Evolutionary conservation across 2,329 filamentous ascomycete genomes (phyloP).

Genomic region (Trichoderma koningii): DNA sequence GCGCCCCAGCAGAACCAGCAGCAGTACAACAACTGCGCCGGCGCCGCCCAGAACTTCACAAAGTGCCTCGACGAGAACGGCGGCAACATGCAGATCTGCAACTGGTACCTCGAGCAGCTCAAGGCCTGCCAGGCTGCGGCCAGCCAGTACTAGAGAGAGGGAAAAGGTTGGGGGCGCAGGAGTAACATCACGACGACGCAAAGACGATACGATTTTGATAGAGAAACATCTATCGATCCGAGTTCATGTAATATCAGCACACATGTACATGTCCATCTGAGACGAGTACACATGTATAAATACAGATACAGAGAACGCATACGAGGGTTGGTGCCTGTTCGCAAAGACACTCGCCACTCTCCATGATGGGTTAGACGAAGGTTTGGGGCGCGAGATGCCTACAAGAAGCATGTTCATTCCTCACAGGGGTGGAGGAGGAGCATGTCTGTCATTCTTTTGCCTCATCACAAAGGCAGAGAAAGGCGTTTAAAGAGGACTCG

Average conservation of each 20-base stretch:
- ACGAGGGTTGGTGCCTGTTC: not conserved
- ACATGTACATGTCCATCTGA: not conserved
- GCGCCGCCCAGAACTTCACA: slow-evolving; percentile 82
- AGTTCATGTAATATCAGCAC: not conserved
- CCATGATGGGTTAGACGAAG: not conserved
- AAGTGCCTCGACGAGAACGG: slow-evolving; percentile 95
- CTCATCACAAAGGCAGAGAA: not conserved
- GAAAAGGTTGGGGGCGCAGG: not conserved
- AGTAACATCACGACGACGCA: not conserved
- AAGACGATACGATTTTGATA: not conserved
- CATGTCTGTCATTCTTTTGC: too few species aligned
- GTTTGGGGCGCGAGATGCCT: not conserved
- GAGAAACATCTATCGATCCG: not conserved
- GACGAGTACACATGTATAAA: slow-evolving; percentile 13
- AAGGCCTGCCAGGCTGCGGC: slow-evolving; percentile 84
- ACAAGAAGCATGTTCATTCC: not conserved
- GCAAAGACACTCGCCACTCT: not conserved
- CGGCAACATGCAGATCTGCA: slow-evolving; percentile 93
- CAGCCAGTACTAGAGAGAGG: slow-evolving; percentile 61
- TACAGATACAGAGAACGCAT: not conserved
- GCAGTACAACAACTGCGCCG: slow-evolving; percentile 69
- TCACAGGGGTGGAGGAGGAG: too few species aligned
- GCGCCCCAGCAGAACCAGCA: slow-evolving; percentile 55
- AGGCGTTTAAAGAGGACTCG: slow-evolving; percentile 12
- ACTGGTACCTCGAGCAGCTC: slow-evolving; percentile 97